Base-by-base conservation (phyloP, 805 yeast species). In the Ogataea angusta region DNA sequence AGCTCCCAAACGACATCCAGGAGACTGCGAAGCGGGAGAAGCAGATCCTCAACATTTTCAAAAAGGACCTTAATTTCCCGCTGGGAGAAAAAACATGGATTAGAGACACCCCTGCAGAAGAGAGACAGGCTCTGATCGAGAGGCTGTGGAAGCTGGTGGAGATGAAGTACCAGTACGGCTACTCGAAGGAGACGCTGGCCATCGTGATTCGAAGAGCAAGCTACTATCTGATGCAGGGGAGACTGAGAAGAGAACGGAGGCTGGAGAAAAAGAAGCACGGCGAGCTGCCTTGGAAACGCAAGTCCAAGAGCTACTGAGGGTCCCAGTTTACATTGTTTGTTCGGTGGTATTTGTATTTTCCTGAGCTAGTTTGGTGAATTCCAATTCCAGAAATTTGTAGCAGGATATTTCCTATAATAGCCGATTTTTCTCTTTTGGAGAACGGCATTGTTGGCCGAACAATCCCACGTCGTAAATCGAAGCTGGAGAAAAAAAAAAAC, bases 11-110 rank as follows among this genome's bases (percentile, higher is more conserved):
- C 6, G 65, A 75, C 15, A 57, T 68, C n/a, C 67, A 70, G 24
- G 79, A 81, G 51, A 80, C 87, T 0, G 69, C 73, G 18, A 68
- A 66, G 34, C 60, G 83, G 14, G 88, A 82, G 51, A 62, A 68
- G 25, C 68, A 68, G 32, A 69, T 82, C 13, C 53, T 82, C 24
- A 65, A 69, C 32, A 69, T 80, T 28, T 72, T 82, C 46, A 73
- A 70, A 30, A 67, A 72, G 30, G 78, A 74, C 14, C 70, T 86
- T 38, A 80, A 83, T 4, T 87, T 85, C 61, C 79, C 82, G 21
- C 59, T 88, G 21, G 95, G 95, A 5, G 74, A 78, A 47, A 76
- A 77, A 53, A 85, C 95, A 0, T 88, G 96, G 95, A 80, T 85
- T 30, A 70, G 95, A 47, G 95, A 84, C 54, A 84, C 93, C 0